phyloP scores from a whole-genome alignment of 805 yeast genomes.

The Candida multigemmis region DNA sequence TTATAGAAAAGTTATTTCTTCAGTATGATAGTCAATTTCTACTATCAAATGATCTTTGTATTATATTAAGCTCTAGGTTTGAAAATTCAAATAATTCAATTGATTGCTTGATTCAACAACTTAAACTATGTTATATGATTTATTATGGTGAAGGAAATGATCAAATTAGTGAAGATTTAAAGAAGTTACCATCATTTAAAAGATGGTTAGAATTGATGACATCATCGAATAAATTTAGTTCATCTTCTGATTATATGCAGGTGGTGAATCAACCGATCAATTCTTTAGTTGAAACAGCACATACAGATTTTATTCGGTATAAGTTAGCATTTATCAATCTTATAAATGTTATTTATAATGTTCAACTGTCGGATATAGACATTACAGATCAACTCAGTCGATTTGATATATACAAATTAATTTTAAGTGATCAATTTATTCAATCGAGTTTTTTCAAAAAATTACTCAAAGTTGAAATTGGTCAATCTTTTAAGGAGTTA shows the following conservation, averaged over 20 bases:
- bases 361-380: conserved; percentile 4
- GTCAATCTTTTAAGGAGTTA: background rate
- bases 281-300: conserved; percentile 6
- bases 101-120: conserved; percentile 27
- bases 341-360: conserved; percentile 12
- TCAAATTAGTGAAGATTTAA: conserved; percentile 14
- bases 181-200: conserved; percentile 28
- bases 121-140: conserved; percentile 28
- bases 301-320: conserved; percentile 13
- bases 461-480: conserved; percentile 6
- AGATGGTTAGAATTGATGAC: conserved; percentile 20
- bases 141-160: conserved; percentile 10
- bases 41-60: conserved; percentile 13
- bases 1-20: conserved; percentile 23
- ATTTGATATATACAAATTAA: conserved; percentile 21
- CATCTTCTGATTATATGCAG: conserved; percentile 6
- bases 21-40: conserved; percentile 6
- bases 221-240: too few species aligned
- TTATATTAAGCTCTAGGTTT: conserved; percentile 24
- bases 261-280: conserved; percentile 1
- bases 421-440: conserved; percentile 17
- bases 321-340: conserved; percentile 16
- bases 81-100: conserved; percentile 31
- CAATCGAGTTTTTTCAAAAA: conserved; percentile 15
- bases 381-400: too few species aligned